Evolutionary conservation across 495 filamentous ascomycete genomes (phyloP).

Genomic region (Lophium mytilinum): DNA sequence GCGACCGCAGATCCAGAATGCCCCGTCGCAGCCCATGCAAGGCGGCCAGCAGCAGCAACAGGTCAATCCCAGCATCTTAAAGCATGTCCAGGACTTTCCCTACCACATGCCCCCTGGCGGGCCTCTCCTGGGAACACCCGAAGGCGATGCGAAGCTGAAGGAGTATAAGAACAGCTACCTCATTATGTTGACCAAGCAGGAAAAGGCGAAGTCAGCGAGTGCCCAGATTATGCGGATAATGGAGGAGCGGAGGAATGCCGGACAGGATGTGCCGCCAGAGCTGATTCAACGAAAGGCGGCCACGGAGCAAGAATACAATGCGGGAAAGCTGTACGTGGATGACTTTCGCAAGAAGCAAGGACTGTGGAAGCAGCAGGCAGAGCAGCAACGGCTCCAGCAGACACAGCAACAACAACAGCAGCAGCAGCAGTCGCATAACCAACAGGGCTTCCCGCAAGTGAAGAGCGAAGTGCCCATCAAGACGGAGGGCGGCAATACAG

Average conservation of each 20-base stretch:
- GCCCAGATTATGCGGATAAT: conserved; percentile 9
- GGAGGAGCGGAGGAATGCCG: conserved; percentile 5
- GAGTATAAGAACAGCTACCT: conserved; percentile 21
- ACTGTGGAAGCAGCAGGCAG: conserved; percentile 6
- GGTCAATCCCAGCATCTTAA: conserved; percentile 18
- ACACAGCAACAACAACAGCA: conserved; percentile 6
- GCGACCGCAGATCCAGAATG: conserved; percentile 9
- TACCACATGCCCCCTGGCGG: conserved; percentile 13
- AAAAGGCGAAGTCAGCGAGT: conserved; percentile 9
- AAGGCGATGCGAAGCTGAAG: conserved; percentile 17
- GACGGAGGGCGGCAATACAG: conserved; percentile 7
- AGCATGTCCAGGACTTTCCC: conserved; percentile 19
- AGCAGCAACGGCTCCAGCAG: conserved; percentile 21
- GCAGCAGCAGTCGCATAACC: neutral
- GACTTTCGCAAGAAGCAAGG: conserved; percentile 20
- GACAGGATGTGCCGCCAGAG: conserved; percentile 18
- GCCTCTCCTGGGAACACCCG: conserved; percentile 17
- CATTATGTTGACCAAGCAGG: conserved; percentile 18
- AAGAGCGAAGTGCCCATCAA: conserved; percentile 19
- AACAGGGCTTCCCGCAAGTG: conserved; percentile 1
- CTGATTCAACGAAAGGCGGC: conserved; percentile 5
- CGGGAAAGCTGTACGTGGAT: conserved; percentile 13
- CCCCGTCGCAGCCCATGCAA: neutral
- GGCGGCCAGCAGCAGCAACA: conserved; percentile 3
- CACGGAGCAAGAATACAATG: conserved; percentile 11